These are phyloP conservation scores for Beta vulgaris DNA, from an alignment of 148 eudicot species.

Conservation along the genomic window DNA sequence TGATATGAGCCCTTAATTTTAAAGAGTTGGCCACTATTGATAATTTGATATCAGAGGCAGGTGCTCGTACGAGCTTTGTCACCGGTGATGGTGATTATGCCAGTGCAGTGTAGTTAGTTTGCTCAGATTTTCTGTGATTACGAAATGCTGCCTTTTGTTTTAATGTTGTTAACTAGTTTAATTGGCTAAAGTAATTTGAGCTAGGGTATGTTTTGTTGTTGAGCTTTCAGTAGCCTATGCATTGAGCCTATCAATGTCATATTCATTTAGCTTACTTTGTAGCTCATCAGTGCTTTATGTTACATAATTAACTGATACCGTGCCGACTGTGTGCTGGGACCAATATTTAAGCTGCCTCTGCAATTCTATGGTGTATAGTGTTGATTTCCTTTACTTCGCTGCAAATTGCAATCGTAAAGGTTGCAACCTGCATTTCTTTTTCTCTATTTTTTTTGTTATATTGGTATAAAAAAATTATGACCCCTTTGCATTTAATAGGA, in stretches of 20 bases:
- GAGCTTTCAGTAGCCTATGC: neutral
- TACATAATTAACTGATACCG: neutral
- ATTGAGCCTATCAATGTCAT: neutral
- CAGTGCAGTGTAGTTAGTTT: neutral
- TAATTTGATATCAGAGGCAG: neutral
- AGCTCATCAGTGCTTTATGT: neutral
- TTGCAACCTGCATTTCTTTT: neutral
- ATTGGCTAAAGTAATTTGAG: too few relatives aligned
- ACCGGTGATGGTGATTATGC: neutral
- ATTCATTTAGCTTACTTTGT: neutral
- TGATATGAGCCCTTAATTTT: neutral
- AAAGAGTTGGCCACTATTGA: neutral
- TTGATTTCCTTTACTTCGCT: neutral
- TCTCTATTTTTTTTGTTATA: neutral
- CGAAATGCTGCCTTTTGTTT: neutral
- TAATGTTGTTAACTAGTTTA: too few relatives aligned
- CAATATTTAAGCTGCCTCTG: neutral
- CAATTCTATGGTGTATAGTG: neutral
- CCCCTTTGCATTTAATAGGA: constrained; percentile 37
- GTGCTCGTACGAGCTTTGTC: neutral
- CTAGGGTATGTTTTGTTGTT: neutral
- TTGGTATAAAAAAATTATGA: neutral
- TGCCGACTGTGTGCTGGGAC: neutral
- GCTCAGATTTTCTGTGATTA: neutral
- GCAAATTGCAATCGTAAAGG: neutral